Conservation (phyloP, 139 green algal species). For the Spirogloea muscicola region DNA sequence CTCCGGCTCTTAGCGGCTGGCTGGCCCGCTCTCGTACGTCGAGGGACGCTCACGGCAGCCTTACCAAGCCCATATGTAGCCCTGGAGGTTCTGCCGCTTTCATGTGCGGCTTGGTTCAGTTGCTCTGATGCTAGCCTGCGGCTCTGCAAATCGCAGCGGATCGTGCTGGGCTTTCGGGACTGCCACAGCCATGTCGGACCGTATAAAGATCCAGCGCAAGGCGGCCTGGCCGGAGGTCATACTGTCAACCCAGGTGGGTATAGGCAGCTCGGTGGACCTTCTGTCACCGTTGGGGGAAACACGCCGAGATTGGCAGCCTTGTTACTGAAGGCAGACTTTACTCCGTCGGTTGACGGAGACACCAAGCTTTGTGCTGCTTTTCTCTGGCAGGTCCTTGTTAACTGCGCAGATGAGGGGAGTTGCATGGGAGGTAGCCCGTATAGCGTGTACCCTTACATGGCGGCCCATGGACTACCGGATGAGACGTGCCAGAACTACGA, state of each 20-base stretch:
- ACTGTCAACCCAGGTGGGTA: constrained; percentile 34
- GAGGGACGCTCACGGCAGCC: no score
- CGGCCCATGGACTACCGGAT: constrained; percentile 47
- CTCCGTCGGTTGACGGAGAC: background rate
- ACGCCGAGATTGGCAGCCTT: background rate
- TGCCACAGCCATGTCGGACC: constrained; percentile 51
- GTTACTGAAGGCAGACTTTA: background rate
- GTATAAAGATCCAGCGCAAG: constrained; percentile 58
- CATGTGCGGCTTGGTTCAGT: no score
- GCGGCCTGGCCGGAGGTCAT: constrained; percentile 45
- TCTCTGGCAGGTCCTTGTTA: constrained; percentile 41
- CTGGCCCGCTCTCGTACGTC: no score
- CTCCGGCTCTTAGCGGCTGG: no score
- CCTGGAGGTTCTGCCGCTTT: no score
- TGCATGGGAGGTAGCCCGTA: constrained; percentile 52
- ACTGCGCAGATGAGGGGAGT: constrained; percentile 45
- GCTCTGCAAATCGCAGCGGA: constrained; percentile 49
- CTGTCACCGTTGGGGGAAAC: background rate
- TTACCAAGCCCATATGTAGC: no score
- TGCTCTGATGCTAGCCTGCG: no score
- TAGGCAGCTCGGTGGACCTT: background rate
- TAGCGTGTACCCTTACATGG: constrained; percentile 56
- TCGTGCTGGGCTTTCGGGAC: constrained; percentile 59
- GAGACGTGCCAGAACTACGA: constrained; percentile 65
- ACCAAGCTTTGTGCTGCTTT: background rate